Base-by-base conservation (phyloP, 2,329 filamentous ascomycete genomes). In the Blumeria hordei region DNA sequence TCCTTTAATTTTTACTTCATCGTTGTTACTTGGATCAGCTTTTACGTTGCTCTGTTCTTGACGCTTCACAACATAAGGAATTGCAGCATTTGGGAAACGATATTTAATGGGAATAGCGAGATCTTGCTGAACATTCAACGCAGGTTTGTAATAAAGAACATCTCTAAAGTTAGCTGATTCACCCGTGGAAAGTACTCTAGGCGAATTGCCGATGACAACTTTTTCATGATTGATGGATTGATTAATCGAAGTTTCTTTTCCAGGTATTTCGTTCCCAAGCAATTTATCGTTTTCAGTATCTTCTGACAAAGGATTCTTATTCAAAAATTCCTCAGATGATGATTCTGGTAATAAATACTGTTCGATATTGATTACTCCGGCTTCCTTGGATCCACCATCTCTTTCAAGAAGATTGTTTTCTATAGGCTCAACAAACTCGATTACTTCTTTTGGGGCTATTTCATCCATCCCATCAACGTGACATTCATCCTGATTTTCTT, bases 241-340 rank as follows among this genome's bases (percentile, higher is more conserved):
- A 28, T 28, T 28, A 28, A 28, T 28, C 2, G 21, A 28, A 28
- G 21, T 28, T 28, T 28, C 21, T 43, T 56, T 28, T 50, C 62
- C 60, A 8, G 62, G 62, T 49, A 63, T 61, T 39, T 60, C 59
- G 33, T 62, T 28, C 21, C 21, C 61, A 32, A 62, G 57, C 1
- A 50, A 55, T 44, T 58, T 61, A 10, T 62, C 61, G 0, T 58
- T 61, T 6, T 58, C 54, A 14, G 54, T 28, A 36, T 59, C 56
- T n/a, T 56, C 54, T 10, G 49, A 18, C 16, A 7, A 16, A 12
- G 14, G 11, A 12, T 34, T 34, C 28, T 58, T 51, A 35, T 54
- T 53, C 5, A 59, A 16, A 32, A 56, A 37, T 33, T 57, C 57
- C 12, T 55, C 58, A 5, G 55, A 54, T 16, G 58, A 51, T 16